Conservation (phyloP, 2,329 filamentous ascomycete genomes). For the Clathrospora elynae region DNA sequence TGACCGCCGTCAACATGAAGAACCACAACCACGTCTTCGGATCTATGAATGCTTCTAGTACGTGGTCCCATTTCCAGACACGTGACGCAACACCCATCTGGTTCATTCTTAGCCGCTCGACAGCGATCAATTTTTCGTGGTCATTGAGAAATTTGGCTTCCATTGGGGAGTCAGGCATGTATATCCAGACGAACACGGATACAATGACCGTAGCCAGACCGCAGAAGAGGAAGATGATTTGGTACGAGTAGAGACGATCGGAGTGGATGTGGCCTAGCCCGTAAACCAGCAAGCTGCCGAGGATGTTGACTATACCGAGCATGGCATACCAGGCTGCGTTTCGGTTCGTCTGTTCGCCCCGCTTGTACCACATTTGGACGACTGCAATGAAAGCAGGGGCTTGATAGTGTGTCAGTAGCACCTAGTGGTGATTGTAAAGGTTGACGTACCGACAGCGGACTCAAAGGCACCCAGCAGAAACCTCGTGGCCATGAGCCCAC, state of each 20-base stretch:
- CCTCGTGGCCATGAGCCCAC: constrained; percentile 64
- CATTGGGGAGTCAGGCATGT: constrained; percentile 69
- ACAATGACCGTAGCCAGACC: constrained; percentile 57
- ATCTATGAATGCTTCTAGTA: constrained; percentile 61
- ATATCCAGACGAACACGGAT: constrained; percentile 55
- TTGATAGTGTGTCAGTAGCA: constrained; percentile 12
- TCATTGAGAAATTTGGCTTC: constrained; percentile 62
- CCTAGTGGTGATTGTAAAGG: not conserved
- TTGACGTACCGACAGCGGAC: constrained; percentile 54
- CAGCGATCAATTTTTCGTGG: constrained; percentile 62
- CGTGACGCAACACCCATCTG: constrained; percentile 50
- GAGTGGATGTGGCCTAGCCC: constrained; percentile 64
- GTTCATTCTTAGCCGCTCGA: constrained; percentile 58
- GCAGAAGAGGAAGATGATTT: constrained; percentile 47
- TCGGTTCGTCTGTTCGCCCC: constrained; percentile 63
- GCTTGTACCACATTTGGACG: constrained; percentile 63
- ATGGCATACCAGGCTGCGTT: constrained; percentile 66
- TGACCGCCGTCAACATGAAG: constrained; percentile 50
- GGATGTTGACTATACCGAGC: constrained; percentile 63
- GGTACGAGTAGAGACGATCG: constrained; percentile 44
- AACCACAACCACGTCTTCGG: constrained; percentile 65
- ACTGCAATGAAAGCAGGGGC: constrained; percentile 43
- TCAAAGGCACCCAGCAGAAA: constrained; percentile 73
- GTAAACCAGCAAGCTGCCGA: constrained; percentile 62
- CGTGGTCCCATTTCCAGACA: constrained; percentile 59